Percentiles rank a stretch among this genome's conserved stretches.
These are phyloP conservation scores for Nymphaea colorata DNA, from an alignment of 164 flowering plant genomes.

Conservation along the genomic window DNA sequence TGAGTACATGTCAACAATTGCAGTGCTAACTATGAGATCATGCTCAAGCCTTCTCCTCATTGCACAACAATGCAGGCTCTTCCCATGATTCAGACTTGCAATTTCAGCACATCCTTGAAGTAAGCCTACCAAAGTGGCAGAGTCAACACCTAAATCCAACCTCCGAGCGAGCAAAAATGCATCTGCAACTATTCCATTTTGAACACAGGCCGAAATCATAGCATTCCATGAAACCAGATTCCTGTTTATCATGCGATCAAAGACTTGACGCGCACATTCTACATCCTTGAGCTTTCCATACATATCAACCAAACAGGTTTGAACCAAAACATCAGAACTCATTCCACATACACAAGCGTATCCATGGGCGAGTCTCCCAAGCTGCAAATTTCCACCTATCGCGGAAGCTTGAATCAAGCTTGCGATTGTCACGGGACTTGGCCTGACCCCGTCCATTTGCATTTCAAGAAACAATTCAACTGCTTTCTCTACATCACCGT, in stretches of 20 bases:
- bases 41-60: constrained; percentile 19
- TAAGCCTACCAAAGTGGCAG: constrained; percentile 25
- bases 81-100: constrained; percentile 20
- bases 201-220: constrained; percentile 27
- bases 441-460: constrained; percentile 15
- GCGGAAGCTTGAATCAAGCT: constrained; percentile 24
- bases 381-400: constrained; percentile 8
- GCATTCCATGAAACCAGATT: constrained; percentile 44
- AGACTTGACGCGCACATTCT: constrained; percentile 18
- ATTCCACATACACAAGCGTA: constrained; percentile 18
- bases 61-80: constrained; percentile 25
- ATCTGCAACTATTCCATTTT: constrained; percentile 22
- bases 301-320: constrained; percentile 32
- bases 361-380: constrained; percentile 30
- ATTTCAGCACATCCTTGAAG: constrained; percentile 26
- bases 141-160: constrained; percentile 20
- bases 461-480: constrained; percentile 22
- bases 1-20: constrained; percentile 33
- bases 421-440: constrained; percentile 26
- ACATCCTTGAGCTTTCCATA: constrained; percentile 20
- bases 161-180: constrained; percentile 17
- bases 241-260: constrained; percentile 18
- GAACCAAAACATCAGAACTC: constrained; percentile 20
- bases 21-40: constrained; percentile 23
- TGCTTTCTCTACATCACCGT: constrained; percentile 9